Evolutionary conservation across 768 basidiomycete species (phyloP).

Genomic region (Leccinellum albellum): DNA sequence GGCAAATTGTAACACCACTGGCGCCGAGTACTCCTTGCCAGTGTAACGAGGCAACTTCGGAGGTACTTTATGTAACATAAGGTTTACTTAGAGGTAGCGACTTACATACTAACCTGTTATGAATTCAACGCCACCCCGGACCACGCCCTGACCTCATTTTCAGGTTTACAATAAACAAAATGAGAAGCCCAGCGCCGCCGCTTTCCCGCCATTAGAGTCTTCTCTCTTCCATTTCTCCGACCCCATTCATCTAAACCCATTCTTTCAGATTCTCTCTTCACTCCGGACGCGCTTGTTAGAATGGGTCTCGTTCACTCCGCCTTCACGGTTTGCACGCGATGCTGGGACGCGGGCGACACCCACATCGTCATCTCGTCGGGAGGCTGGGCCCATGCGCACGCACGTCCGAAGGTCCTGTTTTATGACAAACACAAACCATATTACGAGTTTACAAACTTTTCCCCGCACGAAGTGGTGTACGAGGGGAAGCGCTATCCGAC

Average conservation of each 20-base stretch:
- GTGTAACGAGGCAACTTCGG: no score
- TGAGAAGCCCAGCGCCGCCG: not conserved
- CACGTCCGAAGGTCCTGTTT: conserved; percentile 44
- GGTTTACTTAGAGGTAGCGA: not conserved
- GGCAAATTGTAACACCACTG: no score
- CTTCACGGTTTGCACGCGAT: conserved; percentile 15
- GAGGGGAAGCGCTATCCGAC: conserved; percentile 65
- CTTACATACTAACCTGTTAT: not conserved
- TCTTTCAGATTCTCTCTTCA: not conserved
- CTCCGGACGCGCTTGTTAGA: not conserved
- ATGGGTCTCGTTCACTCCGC: conserved; percentile 21
- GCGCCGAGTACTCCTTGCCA: no score
- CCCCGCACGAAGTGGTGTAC: conserved; percentile 62
- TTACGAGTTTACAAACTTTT: conserved; percentile 74
- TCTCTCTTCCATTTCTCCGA: not conserved
- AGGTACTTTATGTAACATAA: not conserved
- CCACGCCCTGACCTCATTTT: conserved; percentile 16
- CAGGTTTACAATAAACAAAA: not conserved
- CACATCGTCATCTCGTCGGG: conserved; percentile 27
- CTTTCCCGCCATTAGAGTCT: not conserved
- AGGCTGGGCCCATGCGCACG: conserved; percentile 23
- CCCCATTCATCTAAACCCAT: not conserved
- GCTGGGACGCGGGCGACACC: conserved; percentile 28
- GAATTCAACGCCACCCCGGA: not conserved
- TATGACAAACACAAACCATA: conserved; percentile 63